These are phyloP conservation scores for Furcasterigmium sp. DNA, from an alignment of 2,329 filamentous ascomycete species.

Conservation along the genomic window DNA sequence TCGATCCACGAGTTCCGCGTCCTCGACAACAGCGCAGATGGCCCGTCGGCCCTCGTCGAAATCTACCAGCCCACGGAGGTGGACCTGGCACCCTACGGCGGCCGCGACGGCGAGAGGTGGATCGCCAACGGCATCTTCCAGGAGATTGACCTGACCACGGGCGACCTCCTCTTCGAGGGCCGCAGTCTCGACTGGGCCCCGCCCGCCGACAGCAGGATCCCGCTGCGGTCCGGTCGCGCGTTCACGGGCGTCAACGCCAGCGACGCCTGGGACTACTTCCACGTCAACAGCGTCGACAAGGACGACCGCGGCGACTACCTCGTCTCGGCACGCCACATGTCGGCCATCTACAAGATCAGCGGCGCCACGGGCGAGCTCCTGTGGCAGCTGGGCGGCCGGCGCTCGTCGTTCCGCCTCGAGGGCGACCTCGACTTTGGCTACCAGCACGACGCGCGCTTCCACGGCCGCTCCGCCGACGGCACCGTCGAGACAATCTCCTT, in stretches of 20 bases:
- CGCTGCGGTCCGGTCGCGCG: too few relatives aligned
- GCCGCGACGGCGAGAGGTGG: conserved; percentile 2
- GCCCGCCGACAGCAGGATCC: too few relatives aligned
- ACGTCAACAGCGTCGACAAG: conserved; percentile 31
- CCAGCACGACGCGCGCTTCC: conserved; percentile 46
- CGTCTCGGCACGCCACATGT: conserved; percentile 21
- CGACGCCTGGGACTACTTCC: conserved; percentile 32
- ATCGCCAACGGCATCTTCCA: too few relatives aligned
- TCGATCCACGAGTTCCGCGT: conserved; percentile 53
- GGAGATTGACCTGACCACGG: too few relatives aligned
- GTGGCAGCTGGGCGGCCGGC: conserved; percentile 47
- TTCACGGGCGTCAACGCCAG: conserved; percentile 18
- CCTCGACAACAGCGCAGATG: conserved; percentile 31
- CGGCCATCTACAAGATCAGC: conserved; percentile 40
- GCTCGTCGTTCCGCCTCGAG: conserved; percentile 32
- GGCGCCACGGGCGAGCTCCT: conserved; percentile 39
- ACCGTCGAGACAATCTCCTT: conserved; percentile 42
- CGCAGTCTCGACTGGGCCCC: conserved; percentile 3
- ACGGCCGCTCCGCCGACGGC: conserved; percentile 23
- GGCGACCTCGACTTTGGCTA: conserved; percentile 33
- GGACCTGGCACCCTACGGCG: conserved; percentile 1
- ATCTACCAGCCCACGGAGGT: too few relatives aligned
- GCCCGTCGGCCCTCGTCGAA: too few relatives aligned
- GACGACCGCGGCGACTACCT: conserved; percentile 23
- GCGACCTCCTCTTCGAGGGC: too few relatives aligned